phyloP scores from a whole-genome alignment of 2,329 filamentous ascomycete species.

The Monilinia fructigena region DNA sequence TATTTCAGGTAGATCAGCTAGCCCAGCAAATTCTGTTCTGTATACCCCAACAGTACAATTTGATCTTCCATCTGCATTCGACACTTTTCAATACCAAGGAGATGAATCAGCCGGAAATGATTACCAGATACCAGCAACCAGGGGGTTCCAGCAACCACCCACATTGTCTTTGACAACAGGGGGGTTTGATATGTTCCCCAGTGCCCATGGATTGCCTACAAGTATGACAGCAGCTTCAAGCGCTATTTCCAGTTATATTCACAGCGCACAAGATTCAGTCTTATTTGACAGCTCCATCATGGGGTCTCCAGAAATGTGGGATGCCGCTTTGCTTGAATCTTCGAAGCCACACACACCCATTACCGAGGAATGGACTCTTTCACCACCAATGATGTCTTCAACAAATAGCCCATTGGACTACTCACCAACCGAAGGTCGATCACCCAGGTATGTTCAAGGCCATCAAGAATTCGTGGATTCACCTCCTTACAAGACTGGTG shows the following conservation, averaged over 20 bases:
- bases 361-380: slow-evolving; percentile 33
- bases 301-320: slow-evolving; percentile 36
- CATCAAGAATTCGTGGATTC: slow-evolving; percentile 35
- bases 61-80: slow-evolving; percentile 35
- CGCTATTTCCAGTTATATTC: slow-evolving; percentile 30
- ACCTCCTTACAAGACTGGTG: slow-evolving; percentile 36
- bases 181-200: slow-evolving; percentile 32
- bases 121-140: slow-evolving; percentile 33
- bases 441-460: slow-evolving; percentile 39
- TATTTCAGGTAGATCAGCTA: slow-evolving; percentile 38
- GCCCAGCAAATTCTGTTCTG: slow-evolving; percentile 35
- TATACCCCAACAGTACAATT: slow-evolving; percentile 37
- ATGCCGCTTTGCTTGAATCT: slow-evolving; percentile 35
- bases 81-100: slow-evolving; percentile 35
- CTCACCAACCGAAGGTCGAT: slow-evolving; percentile 36
- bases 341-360: slow-evolving; percentile 34
- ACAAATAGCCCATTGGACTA: slow-evolving; percentile 37
- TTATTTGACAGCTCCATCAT: slow-evolving; percentile 30
- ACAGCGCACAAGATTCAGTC: slow-evolving; percentile 28
- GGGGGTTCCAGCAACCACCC: slow-evolving; percentile 27
- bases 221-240: slow-evolving; percentile 27
- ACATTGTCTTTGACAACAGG: slow-evolving; percentile 31
- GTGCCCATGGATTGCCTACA: slow-evolving; percentile 27
- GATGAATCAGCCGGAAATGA: slow-evolving; percentile 34
- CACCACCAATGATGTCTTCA: slow-evolving; percentile 32